phyloP scores from a whole-genome alignment of 129 eudicot species.

The Escallonia rubra region DNA sequence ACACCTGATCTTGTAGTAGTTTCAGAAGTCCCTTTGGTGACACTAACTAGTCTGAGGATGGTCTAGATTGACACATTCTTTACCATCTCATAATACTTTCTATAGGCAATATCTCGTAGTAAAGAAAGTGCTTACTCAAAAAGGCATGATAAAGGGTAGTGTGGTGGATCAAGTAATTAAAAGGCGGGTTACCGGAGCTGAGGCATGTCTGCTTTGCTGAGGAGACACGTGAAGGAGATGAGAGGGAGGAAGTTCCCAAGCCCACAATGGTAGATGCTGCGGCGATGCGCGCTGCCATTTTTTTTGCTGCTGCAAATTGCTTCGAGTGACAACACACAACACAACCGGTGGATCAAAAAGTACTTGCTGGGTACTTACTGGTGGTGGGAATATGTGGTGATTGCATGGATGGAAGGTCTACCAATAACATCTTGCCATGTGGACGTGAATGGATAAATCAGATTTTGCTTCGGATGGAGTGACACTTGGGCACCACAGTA shows the following conservation, averaged over 20 bases:
- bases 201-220: conserved; percentile 40
- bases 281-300: conserved; percentile 54
- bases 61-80: too few relatives aligned
- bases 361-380: neutral
- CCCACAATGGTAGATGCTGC: conserved; percentile 68
- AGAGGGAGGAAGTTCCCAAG: conserved; percentile 66
- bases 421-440: conserved; percentile 62
- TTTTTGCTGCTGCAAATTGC: conserved; percentile 6
- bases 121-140: neutral
- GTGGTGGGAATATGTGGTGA: conserved; percentile 23
- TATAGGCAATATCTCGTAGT: too few relatives aligned
- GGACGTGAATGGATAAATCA: conserved; percentile 55
- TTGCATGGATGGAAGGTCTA: conserved; percentile 47
- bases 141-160: neutral
- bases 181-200: conserved; percentile 31
- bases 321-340: neutral
- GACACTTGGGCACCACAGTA: conserved; percentile 1
- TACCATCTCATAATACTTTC: too few relatives aligned
- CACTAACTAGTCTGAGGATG: too few relatives aligned
- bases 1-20: too few relatives aligned
- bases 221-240: conserved; percentile 33
- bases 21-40: too few relatives aligned
- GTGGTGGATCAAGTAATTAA: neutral
- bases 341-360: neutral
- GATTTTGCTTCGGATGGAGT: conserved; percentile 13